Percentiles rank a stretch among this genome's conserved stretches.
phyloP scores from a whole-genome alignment of 345 rosid species.

The Citrus mangshanensis region DNA sequence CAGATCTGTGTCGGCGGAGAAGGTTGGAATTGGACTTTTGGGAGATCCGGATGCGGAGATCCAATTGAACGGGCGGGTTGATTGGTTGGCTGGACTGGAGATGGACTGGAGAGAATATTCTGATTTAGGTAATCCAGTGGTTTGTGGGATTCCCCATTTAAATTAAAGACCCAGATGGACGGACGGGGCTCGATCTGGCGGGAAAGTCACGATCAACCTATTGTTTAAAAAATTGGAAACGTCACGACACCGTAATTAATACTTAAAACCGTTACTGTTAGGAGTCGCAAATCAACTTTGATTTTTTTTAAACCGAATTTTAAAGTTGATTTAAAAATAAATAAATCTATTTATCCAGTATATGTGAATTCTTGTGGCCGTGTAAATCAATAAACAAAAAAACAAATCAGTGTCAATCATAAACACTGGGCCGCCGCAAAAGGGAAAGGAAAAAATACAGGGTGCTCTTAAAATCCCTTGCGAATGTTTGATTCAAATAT shows the following conservation, averaged over 20 bases:
- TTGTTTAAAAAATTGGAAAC: neutral
- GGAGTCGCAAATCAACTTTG: no score
- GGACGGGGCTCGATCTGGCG: neutral
- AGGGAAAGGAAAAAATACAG: no score
- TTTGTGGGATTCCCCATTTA: neutral
- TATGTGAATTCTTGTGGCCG: no score
- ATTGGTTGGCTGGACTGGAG: neutral
- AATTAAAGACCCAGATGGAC: neutral
- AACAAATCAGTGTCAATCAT: no score
- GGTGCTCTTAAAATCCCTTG: no score
- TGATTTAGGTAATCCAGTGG: neutral
- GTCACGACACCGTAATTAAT: neutral
- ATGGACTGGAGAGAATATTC: neutral
- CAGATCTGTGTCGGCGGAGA: neutral
- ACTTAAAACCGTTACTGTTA: no score
- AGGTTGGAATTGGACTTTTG: neutral
- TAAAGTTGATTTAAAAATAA: no score
- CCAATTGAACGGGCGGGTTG: neutral
- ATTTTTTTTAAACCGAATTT: no score
- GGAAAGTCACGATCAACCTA: neutral
- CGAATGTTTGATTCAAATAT: no score
- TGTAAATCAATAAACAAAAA: no score
- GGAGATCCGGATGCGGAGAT: neutral
- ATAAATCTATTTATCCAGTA: no score
- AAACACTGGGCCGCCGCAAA: no score